Base-by-base conservation (phyloP, 352 stramenopile species). In the Phytophthora boehmeriae region DNA sequence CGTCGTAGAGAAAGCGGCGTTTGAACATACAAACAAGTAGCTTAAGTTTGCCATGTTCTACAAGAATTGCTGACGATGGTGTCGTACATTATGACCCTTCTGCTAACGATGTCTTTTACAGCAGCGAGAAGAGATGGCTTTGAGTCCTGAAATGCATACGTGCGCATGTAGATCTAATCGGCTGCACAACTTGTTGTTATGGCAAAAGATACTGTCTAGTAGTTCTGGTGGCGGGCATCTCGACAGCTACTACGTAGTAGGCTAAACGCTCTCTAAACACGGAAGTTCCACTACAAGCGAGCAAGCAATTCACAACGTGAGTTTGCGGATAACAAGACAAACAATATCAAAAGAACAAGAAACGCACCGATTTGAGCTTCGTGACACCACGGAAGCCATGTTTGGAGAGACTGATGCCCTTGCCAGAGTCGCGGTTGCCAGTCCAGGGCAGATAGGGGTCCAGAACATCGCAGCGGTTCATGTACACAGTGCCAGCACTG, bases 361-460 rank as follows among this genome's bases (percentile, higher is more conserved):
- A 38, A 79, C 75, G 47, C 64, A 90, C 82, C 63, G 78, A 67
- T 78, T 93, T 93, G n/a, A 93, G 73, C 68, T 88, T 80, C 32
- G 83, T 93, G 54, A 95, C 73, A 5, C 73, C 78, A 54, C 73
- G 71, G 69, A 96, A 95, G 56, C 86, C 88, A 52, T 92, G 79
- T 66, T 93, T 89, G 49, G 86, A 94, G 36, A 96, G 80, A 25
- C 80, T 93, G 38, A 79, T 73, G 16, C 88, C 88, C 65, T 95
- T 95, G 52, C 88, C 88, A 39, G 88, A 87, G 64, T 93, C 75
- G 43, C 86, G 87, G 35, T 80, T 57, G 25, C 88, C 88, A 23
- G 76, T 88, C 88, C 88, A 96, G n/a, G 88, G 85, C 13, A 96
- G 63, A 54, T 86, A 87, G 16, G 88, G 86, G 60, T 94, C 85